Base-by-base conservation (phyloP, 75 land plant species). In the Ceratopteris richardii region DNA sequence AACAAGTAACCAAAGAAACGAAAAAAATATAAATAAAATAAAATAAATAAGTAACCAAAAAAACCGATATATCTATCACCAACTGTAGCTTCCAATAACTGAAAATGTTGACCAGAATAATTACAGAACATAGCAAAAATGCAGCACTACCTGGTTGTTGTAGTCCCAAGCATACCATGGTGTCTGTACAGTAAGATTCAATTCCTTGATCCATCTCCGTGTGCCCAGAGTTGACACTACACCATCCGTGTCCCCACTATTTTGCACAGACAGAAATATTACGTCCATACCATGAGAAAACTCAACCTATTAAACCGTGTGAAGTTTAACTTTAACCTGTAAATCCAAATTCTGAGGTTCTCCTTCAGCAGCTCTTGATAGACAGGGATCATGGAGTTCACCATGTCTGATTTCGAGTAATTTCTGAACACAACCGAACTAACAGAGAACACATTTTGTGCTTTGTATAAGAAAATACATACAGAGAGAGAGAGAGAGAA, bases 241-340 rank as follows among this genome's bases (percentile, higher is more conserved):
- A 16, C 63, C 68, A 73, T 73, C 76, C 2, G 44, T 43, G 36
- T 73, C 76, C 20, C 76, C 76, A 61, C 76, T 73, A 64, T 36
- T 33, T 20, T 29, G 19, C 3, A n/a, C 54, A 14, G 17, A 24
- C 25, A 13, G 30, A 53, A 13, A 29, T 17, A 6, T n/a, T 9
- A 60, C 62, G 9, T 44, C 56, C 19, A n/a, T n/a, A n/a, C n/a
- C n/a, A n/a, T n/a, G n/a, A n/a, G n/a, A n/a, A n/a, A n/a, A n/a
- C n/a, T n/a, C n/a, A n/a, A n/a, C n/a, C n/a, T n/a, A n/a, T n/a
- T n/a, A n/a, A n/a, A n/a, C n/a, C n/a, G n/a, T n/a, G n/a, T n/a
- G n/a, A n/a, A n/a, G 37, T 9, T 4, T 9, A 9, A 33, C 7
- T 9, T 4, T 27, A 50, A 66, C 76, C 76, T 73, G 64, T 73